Base-by-base conservation (phyloP, 805 yeast species). In the Myxozyma sirexii region DNA sequence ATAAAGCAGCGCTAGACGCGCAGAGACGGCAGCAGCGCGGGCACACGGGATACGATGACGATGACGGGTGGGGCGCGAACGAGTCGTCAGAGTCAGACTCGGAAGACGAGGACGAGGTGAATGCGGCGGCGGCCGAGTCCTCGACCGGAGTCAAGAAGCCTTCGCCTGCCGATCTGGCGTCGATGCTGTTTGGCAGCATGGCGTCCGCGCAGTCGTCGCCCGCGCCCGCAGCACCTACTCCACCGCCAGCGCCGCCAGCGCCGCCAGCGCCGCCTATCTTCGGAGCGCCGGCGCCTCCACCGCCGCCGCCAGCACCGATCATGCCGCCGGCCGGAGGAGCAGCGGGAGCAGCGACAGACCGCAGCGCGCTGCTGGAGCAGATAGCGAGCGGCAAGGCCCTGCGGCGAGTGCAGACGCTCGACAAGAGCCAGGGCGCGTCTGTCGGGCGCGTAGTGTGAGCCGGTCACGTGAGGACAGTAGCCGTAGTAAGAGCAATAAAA, bases 351-450 rank as follows among this genome's bases (percentile, higher is more conserved):
- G 72, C 75, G 24, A 71, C 71, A 5, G 74, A 77, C 44, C 71
- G 85, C 26, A 68, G 76, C 43, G 84, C 84, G 0, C 74, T 82
- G 54, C 74, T 85, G 54, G 84, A 85, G 2, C 84, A 85, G 69
- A 85, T 85, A 54, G 75, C 76, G 10, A 74, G 79, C 0, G 90
- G 90, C 2, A 77, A 72, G 39, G 52, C 77, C 1, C 77, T 85
- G 69, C 79, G 75, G 60, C 82, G 76, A 66, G 88, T 85, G 43
- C 60, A 56, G 46, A 68, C 69, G 4, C 57, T 62, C 19, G 70
- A 68, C 39, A 64, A 65, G 54, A 59, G 41, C 29, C 75, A 78
- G 47, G 72, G 19, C 64, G 68, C 13, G 48, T 56, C 13, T 60
- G 17, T 46, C 44, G 57, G 50, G 60, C 27, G 52, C 29, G 56